Percentiles rank a stretch among this genome's conserved stretches.
phyloP scores from a whole-genome alignment of 2,329 filamentous ascomycete genomes.

The Neofusicoccum laricinum region DNA sequence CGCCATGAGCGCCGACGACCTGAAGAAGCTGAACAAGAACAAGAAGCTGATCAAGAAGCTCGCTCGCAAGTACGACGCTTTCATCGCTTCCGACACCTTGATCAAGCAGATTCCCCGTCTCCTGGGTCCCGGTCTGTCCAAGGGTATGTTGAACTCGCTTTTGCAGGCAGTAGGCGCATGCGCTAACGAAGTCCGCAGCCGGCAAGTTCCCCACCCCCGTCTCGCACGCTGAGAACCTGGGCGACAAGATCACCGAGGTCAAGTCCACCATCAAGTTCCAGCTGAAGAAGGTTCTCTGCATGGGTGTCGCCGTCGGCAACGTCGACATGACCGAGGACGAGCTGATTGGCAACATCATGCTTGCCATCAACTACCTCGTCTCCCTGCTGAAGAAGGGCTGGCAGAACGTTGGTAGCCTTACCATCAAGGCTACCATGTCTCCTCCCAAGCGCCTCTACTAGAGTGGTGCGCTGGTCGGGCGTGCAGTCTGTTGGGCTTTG shows the following conservation, averaged over 20 bases:
- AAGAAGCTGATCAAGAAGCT: slow-evolving; percentile 99
- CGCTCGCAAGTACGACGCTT: slow-evolving; percentile 99
- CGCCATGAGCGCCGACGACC: slow-evolving; percentile 95
- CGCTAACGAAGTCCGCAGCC: slow-evolving; percentile 54
- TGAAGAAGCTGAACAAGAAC: slow-evolving; percentile 99
- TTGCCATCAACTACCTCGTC: slow-evolving; percentile 99
- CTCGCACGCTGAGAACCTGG: slow-evolving; percentile 92
- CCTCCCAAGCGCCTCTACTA: slow-evolving; percentile 98
- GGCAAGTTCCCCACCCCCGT: slow-evolving; percentile 99
- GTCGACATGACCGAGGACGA: slow-evolving; percentile 96
- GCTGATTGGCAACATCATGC: slow-evolving; percentile 97
- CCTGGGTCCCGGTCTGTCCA: slow-evolving; percentile 95
- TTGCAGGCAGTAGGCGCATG: not conserved
- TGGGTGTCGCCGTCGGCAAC: slow-evolving; percentile 99
- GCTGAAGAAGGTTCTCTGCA: slow-evolving; percentile 99
- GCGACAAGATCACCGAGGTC: slow-evolving; percentile 96
- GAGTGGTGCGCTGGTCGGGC: slow-evolving; percentile 26
- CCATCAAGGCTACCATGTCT: slow-evolving; percentile 99
- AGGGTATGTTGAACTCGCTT: slow-evolving; percentile 59
- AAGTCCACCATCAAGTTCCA: slow-evolving; percentile 99
- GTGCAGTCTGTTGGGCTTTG: slow-evolving; percentile 16
- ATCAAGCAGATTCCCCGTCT: slow-evolving; percentile 99
- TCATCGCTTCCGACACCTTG: slow-evolving; percentile 92
- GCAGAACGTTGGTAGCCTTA: slow-evolving; percentile 99
- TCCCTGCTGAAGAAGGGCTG: slow-evolving; percentile 99